Conservation (phyloP, 2,329 filamentous ascomycete species). For the Talaromyces pinophilus region DNA sequence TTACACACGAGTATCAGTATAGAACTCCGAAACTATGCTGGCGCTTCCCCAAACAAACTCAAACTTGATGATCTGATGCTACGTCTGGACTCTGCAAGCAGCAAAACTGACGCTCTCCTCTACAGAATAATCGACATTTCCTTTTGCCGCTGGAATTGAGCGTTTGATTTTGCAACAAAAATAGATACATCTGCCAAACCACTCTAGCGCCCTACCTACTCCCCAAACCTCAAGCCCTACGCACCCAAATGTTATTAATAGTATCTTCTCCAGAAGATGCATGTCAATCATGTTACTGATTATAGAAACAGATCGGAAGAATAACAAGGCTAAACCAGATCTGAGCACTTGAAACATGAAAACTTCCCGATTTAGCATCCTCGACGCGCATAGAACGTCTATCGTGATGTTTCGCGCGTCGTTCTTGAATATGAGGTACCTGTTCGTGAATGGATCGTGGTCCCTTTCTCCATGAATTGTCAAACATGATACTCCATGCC, state of each 20-base stretch:
- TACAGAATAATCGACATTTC: not conserved
- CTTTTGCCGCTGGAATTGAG: constrained; percentile 21
- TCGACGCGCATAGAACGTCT: constrained; percentile 26
- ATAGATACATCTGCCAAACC: not conserved
- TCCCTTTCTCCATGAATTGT: not conserved
- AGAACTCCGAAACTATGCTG: not conserved
- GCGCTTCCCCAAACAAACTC: constrained; percentile 19
- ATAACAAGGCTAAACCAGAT: constrained; percentile 18
- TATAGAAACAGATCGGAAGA: constrained; percentile 26
- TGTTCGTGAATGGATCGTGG: constrained; percentile 33
- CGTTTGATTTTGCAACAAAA: constrained; percentile 9
- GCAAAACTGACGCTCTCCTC: not conserved
- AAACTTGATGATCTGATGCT: not conserved
- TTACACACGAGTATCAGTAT: constrained; percentile 5
- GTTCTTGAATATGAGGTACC: constrained; percentile 22
- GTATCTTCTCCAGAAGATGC: constrained; percentile 18
- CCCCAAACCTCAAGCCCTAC: not conserved
- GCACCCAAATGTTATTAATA: constrained; percentile 22
- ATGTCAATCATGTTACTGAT: constrained; percentile 28
- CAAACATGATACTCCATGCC: constrained; percentile 17
- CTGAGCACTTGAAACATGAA: constrained; percentile 24
- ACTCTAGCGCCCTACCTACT: not conserved
- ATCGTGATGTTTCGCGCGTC: constrained; percentile 27
- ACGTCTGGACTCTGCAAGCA: not conserved
- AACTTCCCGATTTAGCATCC: constrained; percentile 42